Conservation (phyloP, 2,329 filamentous ascomycete genomes). For the Trichoderma breve region DNA sequence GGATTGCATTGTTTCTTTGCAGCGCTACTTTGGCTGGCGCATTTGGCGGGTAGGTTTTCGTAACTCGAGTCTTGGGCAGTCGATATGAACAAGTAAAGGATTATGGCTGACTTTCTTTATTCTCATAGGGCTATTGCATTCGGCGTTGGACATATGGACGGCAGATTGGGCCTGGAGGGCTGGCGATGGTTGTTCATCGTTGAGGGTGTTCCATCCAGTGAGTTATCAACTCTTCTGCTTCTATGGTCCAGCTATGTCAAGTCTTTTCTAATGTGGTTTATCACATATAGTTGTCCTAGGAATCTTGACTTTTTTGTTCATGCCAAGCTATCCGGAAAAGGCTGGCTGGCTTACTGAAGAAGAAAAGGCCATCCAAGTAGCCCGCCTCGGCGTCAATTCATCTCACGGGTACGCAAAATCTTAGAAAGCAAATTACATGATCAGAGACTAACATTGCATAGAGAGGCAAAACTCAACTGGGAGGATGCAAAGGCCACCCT, state of each 20-base stretch:
- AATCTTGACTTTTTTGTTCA: not conserved
- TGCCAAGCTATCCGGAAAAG: conserved; percentile 4
- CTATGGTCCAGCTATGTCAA: not conserved
- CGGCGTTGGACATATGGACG: not conserved
- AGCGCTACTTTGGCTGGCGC: not conserved
- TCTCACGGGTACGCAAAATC: not conserved
- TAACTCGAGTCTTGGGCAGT: accelerated
- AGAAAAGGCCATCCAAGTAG: conserved; percentile 7
- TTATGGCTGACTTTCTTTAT: not conserved
- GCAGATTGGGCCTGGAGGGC: not conserved
- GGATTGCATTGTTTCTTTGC: not conserved
- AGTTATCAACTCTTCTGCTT: not conserved
- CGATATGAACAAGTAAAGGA: not conserved
- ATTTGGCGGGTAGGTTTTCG: not conserved
- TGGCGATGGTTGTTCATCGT: conserved; percentile 5
- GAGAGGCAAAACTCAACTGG: conserved; percentile 1
- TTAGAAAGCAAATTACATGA: not conserved
- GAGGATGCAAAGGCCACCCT: not conserved
- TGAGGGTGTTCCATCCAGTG: conserved; percentile 1
- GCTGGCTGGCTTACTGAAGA: not conserved
- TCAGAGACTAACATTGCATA: not conserved
- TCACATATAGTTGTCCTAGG: not conserved
- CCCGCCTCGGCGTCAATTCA: not conserved
- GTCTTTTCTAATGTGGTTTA: not conserved
- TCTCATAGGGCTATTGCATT: not conserved